phyloP scores from a whole-genome alignment of 768 basidiomycete species.

The Lyophyllum atratum region DNA sequence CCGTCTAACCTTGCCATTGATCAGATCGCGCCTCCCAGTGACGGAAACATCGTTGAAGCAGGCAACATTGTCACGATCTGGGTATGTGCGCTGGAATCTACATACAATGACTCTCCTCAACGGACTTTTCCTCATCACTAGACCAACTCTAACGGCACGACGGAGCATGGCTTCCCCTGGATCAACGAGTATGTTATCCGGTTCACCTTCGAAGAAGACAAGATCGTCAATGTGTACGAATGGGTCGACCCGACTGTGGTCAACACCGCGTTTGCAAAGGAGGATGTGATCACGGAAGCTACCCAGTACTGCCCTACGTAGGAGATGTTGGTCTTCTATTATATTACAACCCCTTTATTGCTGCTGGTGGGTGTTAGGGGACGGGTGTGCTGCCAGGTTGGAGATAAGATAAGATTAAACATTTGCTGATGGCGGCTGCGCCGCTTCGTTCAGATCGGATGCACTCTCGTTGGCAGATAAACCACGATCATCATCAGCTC shows the following conservation, averaged over 20 bases:
- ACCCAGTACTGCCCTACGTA: background rate
- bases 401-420: too few relatives aligned
- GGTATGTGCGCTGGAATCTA: background rate
- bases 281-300: background rate
- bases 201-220: conserved; percentile 4
- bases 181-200: conserved; percentile 6
- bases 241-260: conserved; percentile 3
- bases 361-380: background rate
- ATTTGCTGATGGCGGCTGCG: too few relatives aligned
- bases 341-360: background rate
- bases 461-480: too few relatives aligned
- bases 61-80: background rate
- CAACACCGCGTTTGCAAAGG: background rate
- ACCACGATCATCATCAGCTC: too few relatives aligned
- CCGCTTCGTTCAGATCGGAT: too few relatives aligned
- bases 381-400: too few relatives aligned
- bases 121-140: background rate
- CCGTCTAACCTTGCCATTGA: background rate
- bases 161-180: conserved; percentile 7
- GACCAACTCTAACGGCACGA: conserved; percentile 6
- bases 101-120: too few relatives aligned
- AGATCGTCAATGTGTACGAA: conserved; percentile 1
- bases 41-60: background rate
- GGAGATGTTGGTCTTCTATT: background rate
- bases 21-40: background rate